These are phyloP conservation scores for Prototheca wickerhamii DNA, from an alignment of 163 green algal species.

Conservation along the genomic window DNA sequence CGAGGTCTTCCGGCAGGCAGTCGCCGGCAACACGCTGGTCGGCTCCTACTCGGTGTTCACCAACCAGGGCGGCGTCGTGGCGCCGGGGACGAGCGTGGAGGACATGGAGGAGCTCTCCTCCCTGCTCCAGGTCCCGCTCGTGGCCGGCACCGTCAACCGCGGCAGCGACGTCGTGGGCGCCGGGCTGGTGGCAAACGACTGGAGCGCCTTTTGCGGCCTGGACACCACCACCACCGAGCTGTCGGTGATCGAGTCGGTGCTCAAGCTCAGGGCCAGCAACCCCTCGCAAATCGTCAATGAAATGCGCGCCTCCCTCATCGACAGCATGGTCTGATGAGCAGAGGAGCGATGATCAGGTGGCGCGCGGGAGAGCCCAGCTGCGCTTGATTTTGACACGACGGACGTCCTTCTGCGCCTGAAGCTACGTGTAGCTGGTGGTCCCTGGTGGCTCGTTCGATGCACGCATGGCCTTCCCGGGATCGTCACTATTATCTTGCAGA, in stretches of 20 bases:
- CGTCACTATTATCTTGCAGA: too few relatives aligned
- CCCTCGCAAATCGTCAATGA: conserved; percentile 77
- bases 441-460: too few relatives aligned
- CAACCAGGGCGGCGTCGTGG: conserved; percentile 90
- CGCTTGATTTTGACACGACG: too few relatives aligned
- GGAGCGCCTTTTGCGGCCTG: conserved; percentile 90
- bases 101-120: conserved; percentile 96
- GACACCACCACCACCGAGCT: conserved; percentile 98
- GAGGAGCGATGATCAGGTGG: too few relatives aligned
- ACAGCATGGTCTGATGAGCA: conserved; percentile 85
- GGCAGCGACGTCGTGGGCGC: conserved; percentile 94
- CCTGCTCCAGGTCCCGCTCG: conserved; percentile 89
- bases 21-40: conserved; percentile 90
- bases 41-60: conserved; percentile 89
- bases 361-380: too few relatives aligned
- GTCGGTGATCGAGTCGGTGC: conserved; percentile 87
- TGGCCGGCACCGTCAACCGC: conserved; percentile 96
- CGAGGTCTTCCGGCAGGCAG: conserved; percentile 95
- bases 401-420: too few relatives aligned
- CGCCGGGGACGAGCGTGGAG: conserved; percentile 86
- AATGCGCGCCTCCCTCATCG: conserved; percentile 83
- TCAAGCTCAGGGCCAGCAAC: conserved; percentile 78
- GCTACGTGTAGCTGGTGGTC: too few relatives aligned
- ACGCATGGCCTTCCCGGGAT: too few relatives aligned
- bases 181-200: conserved; percentile 94